phyloP scores from a whole-genome alignment of 1,284 basidiomycete genomes.

The Fomitopsis pinicola region DNA sequence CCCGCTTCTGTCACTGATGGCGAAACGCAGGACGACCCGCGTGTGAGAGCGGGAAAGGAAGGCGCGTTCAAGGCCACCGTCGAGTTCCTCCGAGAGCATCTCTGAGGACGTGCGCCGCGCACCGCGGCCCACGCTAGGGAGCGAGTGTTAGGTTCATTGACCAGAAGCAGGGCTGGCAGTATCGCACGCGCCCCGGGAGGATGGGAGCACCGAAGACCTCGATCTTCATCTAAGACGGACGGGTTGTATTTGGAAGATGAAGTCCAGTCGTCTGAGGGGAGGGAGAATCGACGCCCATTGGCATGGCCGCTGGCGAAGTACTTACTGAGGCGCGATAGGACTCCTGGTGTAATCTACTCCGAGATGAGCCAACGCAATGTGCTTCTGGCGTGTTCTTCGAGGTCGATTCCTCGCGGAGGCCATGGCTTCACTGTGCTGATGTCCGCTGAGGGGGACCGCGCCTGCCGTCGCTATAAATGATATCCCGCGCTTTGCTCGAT shows the following conservation, averaged over 20 bases:
- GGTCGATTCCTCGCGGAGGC: too few species aligned
- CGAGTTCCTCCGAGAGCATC: slow-evolving; percentile 26
- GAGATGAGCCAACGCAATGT: too few species aligned
- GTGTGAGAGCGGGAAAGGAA: slow-evolving; percentile 30
- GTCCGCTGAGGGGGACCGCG: neutral
- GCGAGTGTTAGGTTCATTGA: neutral
- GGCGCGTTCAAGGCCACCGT: slow-evolving; percentile 33
- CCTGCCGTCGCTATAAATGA: neutral
- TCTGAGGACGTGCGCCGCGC: slow-evolving; percentile 5
- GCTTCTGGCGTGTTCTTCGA: too few species aligned
- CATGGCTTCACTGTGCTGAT: neutral
- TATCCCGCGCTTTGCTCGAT: neutral
- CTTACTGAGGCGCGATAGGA: neutral
- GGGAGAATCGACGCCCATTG: neutral
- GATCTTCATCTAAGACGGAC: neutral
- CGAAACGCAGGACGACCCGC: slow-evolving; percentile 24
- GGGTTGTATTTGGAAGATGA: neutral
- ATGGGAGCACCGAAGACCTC: neutral
- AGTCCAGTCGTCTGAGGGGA: neutral
- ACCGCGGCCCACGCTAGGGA: neutral
- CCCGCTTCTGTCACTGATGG: slow-evolving; percentile 7
- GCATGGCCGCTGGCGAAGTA: neutral
- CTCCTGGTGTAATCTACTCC: neutral
- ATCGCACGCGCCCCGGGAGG: neutral
- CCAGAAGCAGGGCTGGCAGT: neutral